Evolutionary conservation across 106 monocot genomes (phyloP).

Genomic region (Dendrobium chrysotoxum): DNA sequence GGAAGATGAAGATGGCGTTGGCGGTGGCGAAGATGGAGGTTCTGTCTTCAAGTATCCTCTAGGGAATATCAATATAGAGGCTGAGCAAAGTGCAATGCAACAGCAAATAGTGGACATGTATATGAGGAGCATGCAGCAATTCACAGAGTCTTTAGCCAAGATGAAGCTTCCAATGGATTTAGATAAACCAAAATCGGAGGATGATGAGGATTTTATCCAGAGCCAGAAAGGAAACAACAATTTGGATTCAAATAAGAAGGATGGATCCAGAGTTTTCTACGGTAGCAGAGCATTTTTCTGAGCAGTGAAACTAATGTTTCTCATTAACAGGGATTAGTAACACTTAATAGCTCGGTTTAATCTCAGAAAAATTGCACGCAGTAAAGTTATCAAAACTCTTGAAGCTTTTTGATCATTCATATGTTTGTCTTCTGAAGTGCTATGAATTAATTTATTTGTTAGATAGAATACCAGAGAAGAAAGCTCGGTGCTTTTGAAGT

Average conservation of each 20-base stretch:
- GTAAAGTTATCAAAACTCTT: too few species aligned
- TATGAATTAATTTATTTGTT: too few species aligned
- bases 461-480: too few species aligned
- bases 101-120: slow-evolving; percentile 68
- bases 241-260: slow-evolving; percentile 14
- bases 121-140: slow-evolving; percentile 73
- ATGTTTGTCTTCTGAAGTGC: too few species aligned
- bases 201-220: slow-evolving; percentile 8
- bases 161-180: slow-evolving; percentile 72
- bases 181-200: slow-evolving; percentile 19
- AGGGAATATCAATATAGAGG: slow-evolving; percentile 42
- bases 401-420: too few species aligned
- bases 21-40: background rate
- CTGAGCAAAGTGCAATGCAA: slow-evolving; percentile 42
- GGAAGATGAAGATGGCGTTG: slow-evolving; percentile 7
- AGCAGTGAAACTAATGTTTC: background rate
- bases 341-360: too few species aligned
- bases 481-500: too few species aligned
- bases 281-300: slow-evolving; percentile 47
- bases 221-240: slow-evolving; percentile 19
- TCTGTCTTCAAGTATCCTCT: slow-evolving; percentile 43
- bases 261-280: slow-evolving; percentile 47
- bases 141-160: slow-evolving; percentile 53
- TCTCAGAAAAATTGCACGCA: too few species aligned
- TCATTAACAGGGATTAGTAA: too few species aligned